Conservation (phyloP, 2,329 filamentous ascomycete species). For the Trichothecium sympodiale region DNA sequence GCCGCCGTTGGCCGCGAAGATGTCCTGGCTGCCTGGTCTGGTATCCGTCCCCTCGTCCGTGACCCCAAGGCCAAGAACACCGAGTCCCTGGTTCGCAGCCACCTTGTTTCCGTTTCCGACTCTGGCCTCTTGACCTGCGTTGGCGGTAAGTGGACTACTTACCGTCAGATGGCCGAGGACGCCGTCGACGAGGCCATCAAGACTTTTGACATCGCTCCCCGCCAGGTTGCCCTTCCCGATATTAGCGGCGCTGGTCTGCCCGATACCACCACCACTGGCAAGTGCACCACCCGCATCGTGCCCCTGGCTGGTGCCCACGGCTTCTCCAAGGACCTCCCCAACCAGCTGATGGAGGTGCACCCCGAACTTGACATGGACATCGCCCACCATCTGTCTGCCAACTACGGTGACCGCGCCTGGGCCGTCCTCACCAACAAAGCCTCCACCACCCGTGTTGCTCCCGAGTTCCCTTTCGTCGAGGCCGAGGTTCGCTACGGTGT, state of each 20-base stretch:
- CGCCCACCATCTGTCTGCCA: constrained; percentile 29
- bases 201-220: constrained; percentile 48
- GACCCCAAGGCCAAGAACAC: constrained; percentile 75
- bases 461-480: constrained; percentile 61
- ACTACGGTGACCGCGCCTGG: constrained; percentile 53
- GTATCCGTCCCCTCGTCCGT: constrained; percentile 69
- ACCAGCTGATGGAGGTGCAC: constrained; percentile 25
- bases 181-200: constrained; percentile 69
- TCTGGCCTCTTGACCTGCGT: constrained; percentile 72
- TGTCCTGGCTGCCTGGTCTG: constrained; percentile 73
- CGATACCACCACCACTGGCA: constrained; percentile 46
- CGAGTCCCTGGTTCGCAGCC: constrained; percentile 72
- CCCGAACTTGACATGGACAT: constrained; percentile 21
- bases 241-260: constrained; percentile 51
- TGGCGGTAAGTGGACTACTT: constrained; percentile 82
- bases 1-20: constrained; percentile 65
- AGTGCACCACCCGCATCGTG: constrained; percentile 64
- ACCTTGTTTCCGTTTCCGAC: constrained; percentile 63
- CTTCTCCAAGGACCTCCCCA: constrained; percentile 29
- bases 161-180: constrained; percentile 81
- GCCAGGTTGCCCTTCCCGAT: constrained; percentile 42
- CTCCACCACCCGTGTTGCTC: constrained; percentile 50
- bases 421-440: constrained; percentile 45
- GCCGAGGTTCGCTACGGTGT: constrained; percentile 64
- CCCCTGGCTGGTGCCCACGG: constrained; percentile 69